Conservation (phyloP, 1,284 basidiomycete species). For the Ustilago shanxiensis region DNA sequence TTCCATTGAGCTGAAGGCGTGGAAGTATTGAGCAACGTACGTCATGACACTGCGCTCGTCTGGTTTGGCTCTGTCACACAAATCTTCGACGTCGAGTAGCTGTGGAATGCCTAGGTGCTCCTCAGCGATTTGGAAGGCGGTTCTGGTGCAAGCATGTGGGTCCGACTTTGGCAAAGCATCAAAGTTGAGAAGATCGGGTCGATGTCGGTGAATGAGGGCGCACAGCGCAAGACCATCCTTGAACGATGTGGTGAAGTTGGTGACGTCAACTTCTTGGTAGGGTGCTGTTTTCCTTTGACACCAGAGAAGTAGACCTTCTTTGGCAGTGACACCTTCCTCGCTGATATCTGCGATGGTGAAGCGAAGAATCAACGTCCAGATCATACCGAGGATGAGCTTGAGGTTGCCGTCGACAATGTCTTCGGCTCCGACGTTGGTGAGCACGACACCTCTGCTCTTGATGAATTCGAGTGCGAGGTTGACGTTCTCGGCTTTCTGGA, state of each 20-base stretch:
- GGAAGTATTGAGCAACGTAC: conserved; percentile 95
- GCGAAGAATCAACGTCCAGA: conserved; percentile 89
- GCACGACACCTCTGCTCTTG: conserved; percentile 89
- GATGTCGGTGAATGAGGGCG: conserved; percentile 95
- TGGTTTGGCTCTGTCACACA: conserved; percentile 87
- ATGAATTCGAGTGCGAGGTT: conserved; percentile 97
- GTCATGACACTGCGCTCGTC: conserved; percentile 97
- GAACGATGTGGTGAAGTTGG: conserved; percentile 93
- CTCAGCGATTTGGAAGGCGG: conserved; percentile 42
- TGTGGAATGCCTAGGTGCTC: conserved; percentile 74
- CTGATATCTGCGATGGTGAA: conserved; percentile 99
- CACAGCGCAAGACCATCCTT: conserved; percentile 94
- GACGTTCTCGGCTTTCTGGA: conserved; percentile 98
- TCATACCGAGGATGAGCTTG: conserved; percentile 98
- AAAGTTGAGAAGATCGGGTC: conserved; percentile 92
- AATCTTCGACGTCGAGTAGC: conserved; percentile 93
- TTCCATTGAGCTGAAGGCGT: conserved; percentile 97
- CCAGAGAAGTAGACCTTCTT: conserved; percentile 93
- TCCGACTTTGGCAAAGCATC: conserved; percentile 79
- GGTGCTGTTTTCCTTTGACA: conserved; percentile 94
- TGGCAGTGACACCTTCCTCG: conserved; percentile 95
- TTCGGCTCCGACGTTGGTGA: conserved; percentile 97
- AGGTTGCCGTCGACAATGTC: conserved; percentile 98
- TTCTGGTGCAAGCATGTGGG: conserved; percentile 55
- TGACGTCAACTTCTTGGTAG: conserved; percentile 90